Percentiles rank a stretch among this genome's conserved stretches.
These are phyloP conservation scores for Aspergillus incahuasiensis DNA, from an alignment of 495 filamentous ascomycete genomes.

Conservation along the genomic window DNA sequence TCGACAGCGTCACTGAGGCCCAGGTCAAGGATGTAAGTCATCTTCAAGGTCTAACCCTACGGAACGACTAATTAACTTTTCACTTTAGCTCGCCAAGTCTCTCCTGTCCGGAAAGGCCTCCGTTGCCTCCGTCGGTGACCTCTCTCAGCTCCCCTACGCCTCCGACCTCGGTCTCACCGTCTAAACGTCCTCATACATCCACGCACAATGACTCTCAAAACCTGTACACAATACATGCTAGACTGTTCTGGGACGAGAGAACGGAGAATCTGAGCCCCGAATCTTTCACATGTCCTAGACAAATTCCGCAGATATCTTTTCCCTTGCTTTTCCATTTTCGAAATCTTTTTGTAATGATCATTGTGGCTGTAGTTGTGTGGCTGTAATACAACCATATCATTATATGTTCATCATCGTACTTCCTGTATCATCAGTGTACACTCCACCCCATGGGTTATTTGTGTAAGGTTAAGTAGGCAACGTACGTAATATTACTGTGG, in stretches of 20 bases:
- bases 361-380: conserved; percentile 42
- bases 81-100: conserved; percentile 67
- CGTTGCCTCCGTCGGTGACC: conserved; percentile 81
- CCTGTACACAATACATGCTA: conserved; percentile 45
- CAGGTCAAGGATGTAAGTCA: conserved; percentile 79
- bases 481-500: too few species aligned
- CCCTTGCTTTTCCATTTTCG: conserved; percentile 13
- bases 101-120: conserved; percentile 85
- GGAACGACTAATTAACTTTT: conserved; percentile 2
- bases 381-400: conserved; percentile 44
- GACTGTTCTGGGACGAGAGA: conserved; percentile 31
- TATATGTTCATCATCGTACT: conserved; percentile 18
- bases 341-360: conserved; percentile 33
- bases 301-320: conserved; percentile 17
- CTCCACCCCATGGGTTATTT: too few species aligned
- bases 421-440: conserved; percentile 3
- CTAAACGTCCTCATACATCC: conserved; percentile 45
- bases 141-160: conserved; percentile 82
- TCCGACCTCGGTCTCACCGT: conserved; percentile 92
- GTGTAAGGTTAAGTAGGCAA: too few species aligned
- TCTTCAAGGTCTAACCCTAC: neutral
- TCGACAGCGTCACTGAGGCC: conserved; percentile 76
- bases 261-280: neutral
- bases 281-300: conserved; percentile 9
- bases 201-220: conserved; percentile 2